These are phyloP conservation scores for Lentinula aciculospora DNA, from an alignment of 768 basidiomycete species.

Conservation along the genomic window DNA sequence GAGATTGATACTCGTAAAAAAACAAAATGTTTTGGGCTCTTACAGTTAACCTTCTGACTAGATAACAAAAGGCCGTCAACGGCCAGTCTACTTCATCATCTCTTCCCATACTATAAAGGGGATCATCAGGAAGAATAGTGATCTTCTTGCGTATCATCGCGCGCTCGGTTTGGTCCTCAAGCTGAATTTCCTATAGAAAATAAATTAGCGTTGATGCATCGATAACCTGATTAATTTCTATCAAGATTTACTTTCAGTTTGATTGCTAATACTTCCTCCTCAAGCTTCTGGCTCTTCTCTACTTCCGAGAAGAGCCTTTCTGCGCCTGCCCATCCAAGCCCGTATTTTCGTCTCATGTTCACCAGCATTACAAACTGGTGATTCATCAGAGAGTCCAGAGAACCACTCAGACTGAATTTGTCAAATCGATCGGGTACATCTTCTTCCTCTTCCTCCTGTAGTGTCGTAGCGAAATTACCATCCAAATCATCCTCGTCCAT, in stretches of 20 bases:
- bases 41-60: constrained; percentile 59
- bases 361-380: constrained; percentile 50
- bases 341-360: constrained; percentile 43
- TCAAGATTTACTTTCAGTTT: constrained; percentile 25
- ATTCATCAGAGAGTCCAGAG: constrained; percentile 57
- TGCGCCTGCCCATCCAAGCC: constrained; percentile 65
- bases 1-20: too few relatives aligned
- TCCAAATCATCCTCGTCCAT: constrained; percentile 16
- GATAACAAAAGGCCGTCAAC: constrained; percentile 58
- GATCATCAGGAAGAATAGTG: constrained; percentile 45
- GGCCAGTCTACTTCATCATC: constrained; percentile 48
- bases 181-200: constrained; percentile 23
- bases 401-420: constrained; percentile 56
- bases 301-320: constrained; percentile 45
- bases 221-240: not conserved
- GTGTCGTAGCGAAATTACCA: not conserved
- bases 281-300: constrained; percentile 36
- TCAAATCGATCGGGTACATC: constrained; percentile 42
- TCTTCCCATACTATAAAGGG: constrained; percentile 27
- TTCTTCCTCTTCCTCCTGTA: constrained; percentile 22
- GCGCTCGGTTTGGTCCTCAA: constrained; percentile 41
- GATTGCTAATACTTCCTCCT: constrained; percentile 30
- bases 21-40: too few relatives aligned
- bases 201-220: not conserved
- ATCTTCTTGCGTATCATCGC: constrained; percentile 30